A percentile compares a stretch with the other conserved stretches of the same genome.
phyloP scores from a whole-genome alignment of 2,329 filamentous ascomycete genomes.

The Sordariomycetes sp. region DNA sequence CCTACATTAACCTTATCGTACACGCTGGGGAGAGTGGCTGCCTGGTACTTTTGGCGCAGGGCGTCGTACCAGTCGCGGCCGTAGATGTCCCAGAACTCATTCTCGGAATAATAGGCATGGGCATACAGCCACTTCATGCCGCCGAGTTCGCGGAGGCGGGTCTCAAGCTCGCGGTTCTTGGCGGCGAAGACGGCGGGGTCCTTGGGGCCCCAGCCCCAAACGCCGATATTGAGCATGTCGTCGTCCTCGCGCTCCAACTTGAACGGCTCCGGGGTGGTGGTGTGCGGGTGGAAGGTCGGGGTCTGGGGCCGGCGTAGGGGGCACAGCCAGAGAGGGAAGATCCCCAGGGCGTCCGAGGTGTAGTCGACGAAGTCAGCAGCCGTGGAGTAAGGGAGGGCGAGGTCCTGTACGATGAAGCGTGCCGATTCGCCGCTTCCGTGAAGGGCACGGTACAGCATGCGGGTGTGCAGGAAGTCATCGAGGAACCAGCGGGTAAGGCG shows the following conservation, averaged over 20 bases:
- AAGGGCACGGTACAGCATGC: slow-evolving; percentile 60
- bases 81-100: slow-evolving; percentile 57
- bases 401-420: slow-evolving; percentile 56
- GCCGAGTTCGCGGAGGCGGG: slow-evolving; percentile 52
- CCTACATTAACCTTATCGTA: slow-evolving; percentile 58
- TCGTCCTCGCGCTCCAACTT: slow-evolving; percentile 11
- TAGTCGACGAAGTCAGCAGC: slow-evolving; percentile 41
- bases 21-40: slow-evolving; percentile 48
- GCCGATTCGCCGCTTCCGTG: slow-evolving; percentile 53
- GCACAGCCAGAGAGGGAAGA: slow-evolving; percentile 49
- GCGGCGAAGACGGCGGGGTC: slow-evolving; percentile 45
- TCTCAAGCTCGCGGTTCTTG: slow-evolving; percentile 60
- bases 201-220: slow-evolving; percentile 66
- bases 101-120: slow-evolving; percentile 68
- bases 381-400: slow-evolving; percentile 40
- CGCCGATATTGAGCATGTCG: slow-evolving; percentile 47
- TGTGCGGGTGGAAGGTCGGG: slow-evolving; percentile 43
- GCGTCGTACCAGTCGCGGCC: slow-evolving; percentile 44
- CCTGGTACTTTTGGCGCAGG: slow-evolving; percentile 49
- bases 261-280: slow-evolving; percentile 12
- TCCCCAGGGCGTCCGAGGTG: slow-evolving; percentile 32
- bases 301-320: slow-evolving; percentile 33
- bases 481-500: slow-evolving; percentile 52
- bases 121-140: slow-evolving; percentile 85
- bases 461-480: slow-evolving; percentile 60